Percentiles rank a stretch among this genome's conserved stretches.
These are phyloP conservation scores for Caloboletus firmus DNA, from an alignment of 1,284 basidiomycete genomes.

Conservation along the genomic window DNA sequence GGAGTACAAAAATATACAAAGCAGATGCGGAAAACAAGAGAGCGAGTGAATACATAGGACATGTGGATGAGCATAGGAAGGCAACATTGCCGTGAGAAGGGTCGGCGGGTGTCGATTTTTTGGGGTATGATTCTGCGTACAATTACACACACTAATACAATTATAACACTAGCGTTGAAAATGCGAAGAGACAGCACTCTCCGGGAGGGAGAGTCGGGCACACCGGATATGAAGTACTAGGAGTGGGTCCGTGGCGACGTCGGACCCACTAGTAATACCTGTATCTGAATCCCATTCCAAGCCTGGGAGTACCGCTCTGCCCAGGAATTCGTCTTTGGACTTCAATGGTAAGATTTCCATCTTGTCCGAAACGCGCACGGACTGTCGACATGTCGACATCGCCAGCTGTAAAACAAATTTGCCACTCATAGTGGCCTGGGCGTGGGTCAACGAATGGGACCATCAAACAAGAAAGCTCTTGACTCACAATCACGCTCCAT, in stretches of 20 bases:
- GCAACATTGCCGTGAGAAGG: constrained; percentile 3
- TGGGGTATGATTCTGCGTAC: constrained; percentile 22
- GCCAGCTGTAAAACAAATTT: constrained; percentile 46
- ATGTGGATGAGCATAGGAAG: background rate
- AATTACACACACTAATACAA: constrained; percentile 29
- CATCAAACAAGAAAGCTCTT: constrained; percentile 1
- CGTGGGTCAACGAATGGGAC: constrained; percentile 4
- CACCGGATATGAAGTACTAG: constrained; percentile 2
- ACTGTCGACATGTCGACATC: constrained; percentile 51
- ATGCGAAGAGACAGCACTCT: constrained; percentile 8
- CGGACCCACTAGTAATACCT: constrained; percentile 22
- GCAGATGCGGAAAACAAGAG: background rate
- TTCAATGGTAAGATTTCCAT: constrained; percentile 47
- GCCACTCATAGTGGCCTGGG: constrained; percentile 58
- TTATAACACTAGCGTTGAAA: constrained; percentile 22
- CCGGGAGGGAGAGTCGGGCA: background rate
- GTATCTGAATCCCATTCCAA: constrained; percentile 35
- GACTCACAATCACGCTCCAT: constrained; percentile 52
- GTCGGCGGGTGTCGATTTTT: constrained; percentile 4
- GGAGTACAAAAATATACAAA: constrained; percentile 12
- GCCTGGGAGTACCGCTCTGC: constrained; percentile 22
- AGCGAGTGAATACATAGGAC: constrained; percentile 12
- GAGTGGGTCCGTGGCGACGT: background rate
- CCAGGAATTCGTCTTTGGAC: constrained; percentile 33
- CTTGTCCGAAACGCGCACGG: constrained; percentile 45